A percentile compares a stretch with the other conserved stretches of the same genome.
Evolutionary conservation across 2,329 filamentous ascomycete genomes (phyloP).

Genomic region (Pezicula carpinea): DNA sequence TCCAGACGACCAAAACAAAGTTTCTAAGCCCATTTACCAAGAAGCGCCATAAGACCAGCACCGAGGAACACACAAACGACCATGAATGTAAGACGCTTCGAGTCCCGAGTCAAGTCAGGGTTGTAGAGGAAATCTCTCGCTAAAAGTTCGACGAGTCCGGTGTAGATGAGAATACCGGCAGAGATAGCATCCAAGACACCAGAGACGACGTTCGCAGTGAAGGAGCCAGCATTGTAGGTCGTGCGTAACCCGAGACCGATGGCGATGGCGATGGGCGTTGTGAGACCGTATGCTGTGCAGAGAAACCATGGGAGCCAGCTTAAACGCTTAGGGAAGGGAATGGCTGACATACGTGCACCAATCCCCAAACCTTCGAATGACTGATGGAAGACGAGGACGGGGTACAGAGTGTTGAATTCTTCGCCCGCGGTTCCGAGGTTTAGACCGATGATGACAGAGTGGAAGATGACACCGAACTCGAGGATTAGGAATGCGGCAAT

Average conservation of each 20-base stretch:
- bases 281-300: conserved; percentile 43
- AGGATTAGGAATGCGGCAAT: conserved; percentile 40
- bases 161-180: conserved; percentile 46
- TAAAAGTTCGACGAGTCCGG: conserved; percentile 43
- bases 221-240: conserved; percentile 35
- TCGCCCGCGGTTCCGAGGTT: conserved; percentile 54
- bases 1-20: too few species aligned
- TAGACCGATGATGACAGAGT: conserved; percentile 59
- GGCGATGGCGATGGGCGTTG: conserved; percentile 47
- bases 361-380: conserved; percentile 60
- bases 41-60: conserved; percentile 40
- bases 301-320: conserved; percentile 45
- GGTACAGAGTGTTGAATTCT: conserved; percentile 54
- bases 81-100: conserved; percentile 36
- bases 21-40: conserved; percentile 43
- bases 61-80: conserved; percentile 36
- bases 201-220: conserved; percentile 37
- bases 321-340: conserved; percentile 40
- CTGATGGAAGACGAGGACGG: conserved; percentile 59
- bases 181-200: conserved; percentile 42
- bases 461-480: conserved; percentile 51
- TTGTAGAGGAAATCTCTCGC: conserved; percentile 47
- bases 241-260: conserved; percentile 42
- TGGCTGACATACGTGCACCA: conserved; percentile 53
- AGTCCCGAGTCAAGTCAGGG: conserved; percentile 34